Evolutionary conservation across 257 asterid genomes (phyloP), one percentile per base, ranked within the genome.

Genomic region (Forsythia suspensa): DNA sequence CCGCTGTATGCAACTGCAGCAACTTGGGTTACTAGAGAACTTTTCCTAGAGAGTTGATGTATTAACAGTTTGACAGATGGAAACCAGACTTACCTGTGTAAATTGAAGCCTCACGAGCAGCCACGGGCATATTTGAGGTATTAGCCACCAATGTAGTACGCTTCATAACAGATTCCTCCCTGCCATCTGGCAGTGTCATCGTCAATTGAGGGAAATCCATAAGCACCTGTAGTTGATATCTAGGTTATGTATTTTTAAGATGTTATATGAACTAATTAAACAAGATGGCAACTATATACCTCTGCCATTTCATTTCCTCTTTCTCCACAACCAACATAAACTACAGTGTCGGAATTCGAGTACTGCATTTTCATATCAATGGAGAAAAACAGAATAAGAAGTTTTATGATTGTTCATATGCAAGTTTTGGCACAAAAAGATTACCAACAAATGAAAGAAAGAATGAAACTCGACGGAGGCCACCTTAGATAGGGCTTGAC

Each of bases 281-380:
- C 80, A 85, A 75, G 81, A 21, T 75, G 79, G 48, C 20, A 38
- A 77, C 66, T 46, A 20, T 68, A 68, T 89, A 93, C 98, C 99
- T 95, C 99, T 41, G 99, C 99, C 99, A 95, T 95, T 93, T 95
- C 99, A 85, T 95, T 95, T 88, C 99, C 99, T 95, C 99, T 91
- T 85, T 95, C 99, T 68, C 99, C 99, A 82, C 99, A 95, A 72
- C 99, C 99, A 88, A 95, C 99, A 83, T 95, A 95, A 82, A 95
- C 98, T 0, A 95, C 99, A 71, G 98, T 95, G 80, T 93, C 99
- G 6, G 98, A 92, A 88, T 95, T 93, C 55, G 98, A 95, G 86
- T 93, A 95, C 98, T 93, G 94, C 93, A 93, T 76, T 79, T 63
- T 83, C 75, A 72, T 29, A 76, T 57, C 67, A 77, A 71, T 41